Conservation (phyloP, 73 alveolate genomes). For the Breviolum minutum region DNA sequence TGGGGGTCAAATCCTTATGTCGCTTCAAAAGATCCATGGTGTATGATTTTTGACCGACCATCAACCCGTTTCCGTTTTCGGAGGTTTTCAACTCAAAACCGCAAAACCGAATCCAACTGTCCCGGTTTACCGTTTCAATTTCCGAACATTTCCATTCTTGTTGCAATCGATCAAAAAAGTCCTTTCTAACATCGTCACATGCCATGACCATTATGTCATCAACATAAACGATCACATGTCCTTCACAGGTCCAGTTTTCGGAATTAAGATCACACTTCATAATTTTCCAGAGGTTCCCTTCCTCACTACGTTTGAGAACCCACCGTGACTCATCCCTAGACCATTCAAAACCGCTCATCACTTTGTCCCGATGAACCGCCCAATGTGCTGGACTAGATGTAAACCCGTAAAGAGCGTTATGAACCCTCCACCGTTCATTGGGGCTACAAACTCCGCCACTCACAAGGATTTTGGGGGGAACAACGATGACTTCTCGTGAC, state of each 20-base stretch:
- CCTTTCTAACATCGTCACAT: not conserved
- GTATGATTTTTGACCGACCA: too few species aligned
- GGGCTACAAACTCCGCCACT: not conserved
- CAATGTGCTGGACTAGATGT: not conserved
- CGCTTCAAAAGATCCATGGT: too few species aligned
- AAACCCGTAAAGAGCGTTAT: not conserved
- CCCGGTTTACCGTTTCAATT: not conserved
- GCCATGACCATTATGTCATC: not conserved
- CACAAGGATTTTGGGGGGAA: not conserved
- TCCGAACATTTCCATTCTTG: not conserved
- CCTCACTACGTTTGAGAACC: too few species aligned
- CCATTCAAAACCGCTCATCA: not conserved
- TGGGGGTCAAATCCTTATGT: too few species aligned
- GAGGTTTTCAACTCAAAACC: not conserved
- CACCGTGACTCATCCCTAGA: too few species aligned
- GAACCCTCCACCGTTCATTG: not conserved
- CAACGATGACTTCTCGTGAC: too few species aligned
- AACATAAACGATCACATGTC: not conserved
- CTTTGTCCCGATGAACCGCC: not conserved
- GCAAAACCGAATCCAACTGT: not conserved
- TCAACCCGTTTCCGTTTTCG: too few species aligned
- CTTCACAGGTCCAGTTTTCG: too few species aligned
- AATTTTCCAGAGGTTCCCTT: not conserved
- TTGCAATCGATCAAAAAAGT: not conserved
- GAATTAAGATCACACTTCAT: too few species aligned